Conservation (phyloP, 495 filamentous ascomycete genomes). For the Mytilinidion resinicola region DNA sequence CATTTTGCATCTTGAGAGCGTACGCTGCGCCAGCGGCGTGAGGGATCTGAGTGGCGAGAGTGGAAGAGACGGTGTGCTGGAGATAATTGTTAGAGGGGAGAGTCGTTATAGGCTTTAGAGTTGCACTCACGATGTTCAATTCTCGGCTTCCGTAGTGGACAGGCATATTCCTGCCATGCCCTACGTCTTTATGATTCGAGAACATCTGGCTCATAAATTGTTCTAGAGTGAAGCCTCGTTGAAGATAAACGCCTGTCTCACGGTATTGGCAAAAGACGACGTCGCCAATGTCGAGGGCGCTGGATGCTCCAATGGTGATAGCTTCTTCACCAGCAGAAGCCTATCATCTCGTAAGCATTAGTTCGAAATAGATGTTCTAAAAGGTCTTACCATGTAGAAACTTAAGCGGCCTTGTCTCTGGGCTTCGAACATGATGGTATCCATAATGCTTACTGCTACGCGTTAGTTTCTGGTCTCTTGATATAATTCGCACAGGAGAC, state of each 20-base stretch:
- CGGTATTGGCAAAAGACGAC: slow-evolving; percentile 93
- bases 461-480: slow-evolving; percentile 1
- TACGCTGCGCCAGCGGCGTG: slow-evolving; percentile 93
- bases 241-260: slow-evolving; percentile 82
- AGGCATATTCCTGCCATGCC: slow-evolving; percentile 91
- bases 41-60: slow-evolving; percentile 90
- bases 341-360: slow-evolving; percentile 30
- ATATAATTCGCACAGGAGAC: slow-evolving; percentile 6
- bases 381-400: slow-evolving; percentile 78
- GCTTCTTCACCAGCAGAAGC: slow-evolving; percentile 94
- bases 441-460: slow-evolving; percentile 74
- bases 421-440: slow-evolving; percentile 88
- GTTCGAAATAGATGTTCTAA: background rate
- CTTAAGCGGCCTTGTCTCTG: slow-evolving; percentile 74
- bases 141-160: slow-evolving; percentile 87
- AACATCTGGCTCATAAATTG: slow-evolving; percentile 97
- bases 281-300: slow-evolving; percentile 73
- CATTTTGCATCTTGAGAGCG: slow-evolving; percentile 78
- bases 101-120: slow-evolving; percentile 35
- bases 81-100: background rate
- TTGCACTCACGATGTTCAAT: slow-evolving; percentile 52
- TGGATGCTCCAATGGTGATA: slow-evolving; percentile 79
- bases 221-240: slow-evolving; percentile 78
- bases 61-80: slow-evolving; percentile 80
- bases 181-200: slow-evolving; percentile 74